Evolutionary conservation across 495 filamentous ascomycete species (phyloP).

Genomic region (Cudoniella acicularis): DNA sequence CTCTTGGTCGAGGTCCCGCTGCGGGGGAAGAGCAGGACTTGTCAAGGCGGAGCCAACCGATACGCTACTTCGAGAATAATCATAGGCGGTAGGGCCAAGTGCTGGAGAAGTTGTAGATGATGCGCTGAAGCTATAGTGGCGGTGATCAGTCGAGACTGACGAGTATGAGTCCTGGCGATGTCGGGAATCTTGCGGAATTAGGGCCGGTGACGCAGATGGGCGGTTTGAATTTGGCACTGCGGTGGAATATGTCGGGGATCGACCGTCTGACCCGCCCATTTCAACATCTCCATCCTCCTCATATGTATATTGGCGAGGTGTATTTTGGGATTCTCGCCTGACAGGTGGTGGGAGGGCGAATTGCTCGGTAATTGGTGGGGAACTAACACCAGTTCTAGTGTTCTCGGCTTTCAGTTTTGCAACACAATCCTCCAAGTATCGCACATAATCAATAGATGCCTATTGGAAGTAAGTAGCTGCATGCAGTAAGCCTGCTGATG

Average conservation of each 20-base stretch:
- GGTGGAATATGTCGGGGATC: conserved; percentile 21
- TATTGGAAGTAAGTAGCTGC: conserved; percentile 33
- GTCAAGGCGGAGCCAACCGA: conserved; percentile 40
- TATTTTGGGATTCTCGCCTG: conserved; percentile 13
- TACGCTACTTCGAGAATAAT: conserved; percentile 26
- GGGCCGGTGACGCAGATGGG: conserved; percentile 46
- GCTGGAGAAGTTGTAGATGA: conserved; percentile 42
- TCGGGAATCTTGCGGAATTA: conserved; percentile 37
- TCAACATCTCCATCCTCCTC: conserved; percentile 40
- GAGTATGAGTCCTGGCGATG: conserved; percentile 44
- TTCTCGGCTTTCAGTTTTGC: conserved; percentile 69
- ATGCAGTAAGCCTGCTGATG: no score
- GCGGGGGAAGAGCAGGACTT: conserved; percentile 42
- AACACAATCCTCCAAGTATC: conserved; percentile 90
- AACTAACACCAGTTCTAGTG: conserved; percentile 26
- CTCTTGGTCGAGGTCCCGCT: conserved; percentile 62
- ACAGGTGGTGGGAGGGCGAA: conserved; percentile 23
- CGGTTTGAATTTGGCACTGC: conserved; percentile 30
- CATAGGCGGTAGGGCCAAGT: conserved; percentile 38
- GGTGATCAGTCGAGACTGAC: conserved; percentile 36
- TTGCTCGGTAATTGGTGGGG: conserved; percentile 25
- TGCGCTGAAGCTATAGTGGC: conserved; percentile 43
- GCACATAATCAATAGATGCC: conserved; percentile 96
- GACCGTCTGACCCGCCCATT: conserved; percentile 31
- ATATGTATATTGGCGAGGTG: conserved; percentile 15